phyloP scores from a whole-genome alignment of 1,284 basidiomycete genomes.

The Cryptococcus jaspeensis region DNA sequence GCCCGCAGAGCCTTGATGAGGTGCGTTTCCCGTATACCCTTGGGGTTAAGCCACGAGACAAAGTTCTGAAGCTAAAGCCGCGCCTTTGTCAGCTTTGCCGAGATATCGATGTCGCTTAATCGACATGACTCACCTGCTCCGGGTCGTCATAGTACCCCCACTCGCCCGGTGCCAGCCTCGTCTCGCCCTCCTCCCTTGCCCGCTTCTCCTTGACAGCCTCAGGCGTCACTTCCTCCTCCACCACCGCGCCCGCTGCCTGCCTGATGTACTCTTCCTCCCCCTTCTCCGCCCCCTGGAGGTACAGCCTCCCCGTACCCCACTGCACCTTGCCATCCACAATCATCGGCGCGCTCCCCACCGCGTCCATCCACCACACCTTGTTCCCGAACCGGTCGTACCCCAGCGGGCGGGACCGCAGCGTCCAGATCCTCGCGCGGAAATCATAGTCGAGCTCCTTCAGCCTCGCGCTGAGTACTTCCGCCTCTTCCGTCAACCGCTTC shows the following conservation, averaged over 20 bases:
- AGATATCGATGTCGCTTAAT: background rate
- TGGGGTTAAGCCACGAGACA: constrained; percentile 83
- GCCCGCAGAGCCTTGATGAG: constrained; percentile 75
- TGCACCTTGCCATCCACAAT: constrained; percentile 62
- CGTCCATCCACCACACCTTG: constrained; percentile 98
- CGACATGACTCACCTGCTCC: constrained; percentile 67
- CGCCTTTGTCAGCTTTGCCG: background rate
- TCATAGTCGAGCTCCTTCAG: constrained; percentile 88
- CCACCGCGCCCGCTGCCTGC: constrained; percentile 53
- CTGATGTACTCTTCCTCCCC: constrained; percentile 69
- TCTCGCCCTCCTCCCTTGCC: constrained; percentile 69
- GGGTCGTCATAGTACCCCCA: constrained; percentile 87
- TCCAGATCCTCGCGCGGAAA: constrained; percentile 80
- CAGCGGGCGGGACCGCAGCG: constrained; percentile 79
- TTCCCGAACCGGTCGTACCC: constrained; percentile 93
- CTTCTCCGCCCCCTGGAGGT: constrained; percentile 82
- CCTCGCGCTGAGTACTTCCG: constrained; percentile 70
- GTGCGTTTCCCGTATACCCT: constrained; percentile 81
- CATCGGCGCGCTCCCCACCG: constrained; percentile 78
- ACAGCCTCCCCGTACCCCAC: constrained; percentile 84
- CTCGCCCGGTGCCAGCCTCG: constrained; percentile 68
- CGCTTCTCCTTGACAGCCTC: constrained; percentile 56
- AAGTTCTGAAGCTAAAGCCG: constrained; percentile 69
- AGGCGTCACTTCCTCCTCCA: constrained; percentile 55
- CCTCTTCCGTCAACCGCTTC: constrained; percentile 80